Evolutionary conservation across 2,329 filamentous ascomycete genomes (phyloP), one percentile per base, ranked within the genome.

Genomic region (Ciborinia camelliae): DNA sequence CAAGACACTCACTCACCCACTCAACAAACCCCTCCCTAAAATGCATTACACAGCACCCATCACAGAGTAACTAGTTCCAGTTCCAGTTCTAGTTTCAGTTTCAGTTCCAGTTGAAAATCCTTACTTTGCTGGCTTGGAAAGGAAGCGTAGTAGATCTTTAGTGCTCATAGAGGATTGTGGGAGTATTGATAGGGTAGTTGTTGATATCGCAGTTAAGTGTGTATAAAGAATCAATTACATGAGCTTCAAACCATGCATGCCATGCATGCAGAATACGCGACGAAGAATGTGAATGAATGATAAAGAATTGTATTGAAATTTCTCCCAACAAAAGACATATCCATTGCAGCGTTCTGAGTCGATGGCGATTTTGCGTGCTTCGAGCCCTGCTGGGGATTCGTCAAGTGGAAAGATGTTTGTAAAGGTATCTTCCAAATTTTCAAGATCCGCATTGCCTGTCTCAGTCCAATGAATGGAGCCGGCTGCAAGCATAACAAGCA

Each of bases 321-420:
- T 32, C 23, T 57, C 28, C 28, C 28, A 57, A 45, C 7, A 5
- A 45, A n/a, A n/a, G 15, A 99, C 95, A 75, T 96, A 97, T 39
- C 84, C 84, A 71, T 83, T 80, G 69, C 92, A 92, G 1, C 81
- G 83, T 48, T 85, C 80, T 0, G 87, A 81, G 71, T 96, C 85
- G 4, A 87, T 85, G 0, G 95, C 95, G 51, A 96, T 85, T 67
- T 85, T 83, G 26, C 90, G 86, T 15, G 94, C 95, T 72, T 87
- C 83, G 15, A 86, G 81, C 0, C 90, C 90, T 1, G 88, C 84
- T 41, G 85, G 80, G 51, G 86, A 88, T n/a, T 82, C 79, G 75
- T 97, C 93, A 67, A 99, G 86, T n/a, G 95, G 93, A 75, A 94
- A 97, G 68, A 99, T 98, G 66, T 95, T 94, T 41, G 94, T 92